Evolutionary conservation across 441 rosid genomes (phyloP).

Genomic region (Eugenia klotzschiana): DNA sequence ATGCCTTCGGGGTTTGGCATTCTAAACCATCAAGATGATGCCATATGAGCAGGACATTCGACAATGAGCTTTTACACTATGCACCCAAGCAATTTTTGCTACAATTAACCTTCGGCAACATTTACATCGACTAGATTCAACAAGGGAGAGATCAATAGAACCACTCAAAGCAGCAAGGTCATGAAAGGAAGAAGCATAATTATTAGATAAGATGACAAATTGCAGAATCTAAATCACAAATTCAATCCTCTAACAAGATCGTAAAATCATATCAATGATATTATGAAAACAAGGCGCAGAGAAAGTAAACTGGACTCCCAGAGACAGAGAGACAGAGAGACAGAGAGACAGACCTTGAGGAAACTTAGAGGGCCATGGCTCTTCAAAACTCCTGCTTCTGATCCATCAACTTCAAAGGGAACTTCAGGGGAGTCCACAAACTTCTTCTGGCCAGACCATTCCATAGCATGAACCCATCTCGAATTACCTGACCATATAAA

Average conservation of each 20-base stretch:
- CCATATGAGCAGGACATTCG: not conserved
- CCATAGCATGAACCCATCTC: slow-evolving; percentile 97
- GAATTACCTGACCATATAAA: slow-evolving; percentile 56
- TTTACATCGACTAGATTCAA: not conserved
- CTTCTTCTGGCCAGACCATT: slow-evolving; percentile 69
- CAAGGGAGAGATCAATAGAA: not conserved
- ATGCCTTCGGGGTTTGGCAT: not conserved
- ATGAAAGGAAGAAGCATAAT: not conserved
- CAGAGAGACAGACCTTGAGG: slow-evolving; percentile 40
- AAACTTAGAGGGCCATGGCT: slow-evolving; percentile 59
- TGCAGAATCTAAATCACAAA: not conserved
- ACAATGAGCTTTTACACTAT: not conserved
- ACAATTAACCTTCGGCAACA: not conserved
- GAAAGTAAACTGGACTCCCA: not conserved
- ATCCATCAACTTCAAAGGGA: slow-evolving; percentile 54
- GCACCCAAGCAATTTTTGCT: not conserved
- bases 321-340: not conserved
- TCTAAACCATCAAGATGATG: not conserved
- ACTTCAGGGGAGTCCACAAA: slow-evolving; percentile 50
- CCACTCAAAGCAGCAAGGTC: not conserved
- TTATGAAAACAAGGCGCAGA: not conserved
- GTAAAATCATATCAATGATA: not conserved
- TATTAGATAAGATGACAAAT: not conserved
- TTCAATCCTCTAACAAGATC: not conserved
- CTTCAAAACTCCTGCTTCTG: slow-evolving; percentile 63